These are phyloP conservation scores for Alternaria brassicae DNA, from an alignment of 2,329 filamentous ascomycete genomes.

Conservation along the genomic window DNA sequence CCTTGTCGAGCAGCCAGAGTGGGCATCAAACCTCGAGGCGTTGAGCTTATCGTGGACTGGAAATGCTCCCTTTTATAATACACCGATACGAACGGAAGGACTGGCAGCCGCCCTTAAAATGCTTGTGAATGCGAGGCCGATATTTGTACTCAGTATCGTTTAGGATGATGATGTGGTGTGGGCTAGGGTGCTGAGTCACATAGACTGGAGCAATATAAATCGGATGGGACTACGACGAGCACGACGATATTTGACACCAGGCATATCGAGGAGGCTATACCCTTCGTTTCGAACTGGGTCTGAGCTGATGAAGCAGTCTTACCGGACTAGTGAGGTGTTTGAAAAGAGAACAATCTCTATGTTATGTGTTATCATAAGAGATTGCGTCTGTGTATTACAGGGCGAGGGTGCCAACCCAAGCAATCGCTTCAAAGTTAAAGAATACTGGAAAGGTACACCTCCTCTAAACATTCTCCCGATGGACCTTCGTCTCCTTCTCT, in stretches of 20 bases:
- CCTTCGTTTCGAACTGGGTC: neutral
- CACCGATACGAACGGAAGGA: neutral
- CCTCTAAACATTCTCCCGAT: conserved; percentile 10
- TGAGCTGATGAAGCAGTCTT: neutral
- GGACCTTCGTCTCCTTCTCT: conserved; percentile 11
- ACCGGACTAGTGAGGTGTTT: no score
- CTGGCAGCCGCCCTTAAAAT: no score
- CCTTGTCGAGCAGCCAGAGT: neutral
- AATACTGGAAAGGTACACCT: no score
- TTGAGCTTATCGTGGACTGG: neutral
- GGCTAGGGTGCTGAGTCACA: no score
- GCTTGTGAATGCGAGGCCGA: no score
- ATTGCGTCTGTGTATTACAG: neutral
- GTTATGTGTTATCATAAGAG: neutral
- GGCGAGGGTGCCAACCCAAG: neutral
- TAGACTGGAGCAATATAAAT: no score
- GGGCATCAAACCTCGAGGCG: neutral
- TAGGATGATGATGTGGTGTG: no score
- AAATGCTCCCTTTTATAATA: neutral
- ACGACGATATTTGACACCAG: neutral
- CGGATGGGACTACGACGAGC: no score
- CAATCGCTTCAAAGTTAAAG: neutral
- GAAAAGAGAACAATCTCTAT: neutral
- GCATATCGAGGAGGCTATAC: neutral
- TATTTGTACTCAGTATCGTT: no score